phyloP scores from a whole-genome alignment of 345 rosid species.

The Leavenworthia alabamica region DNA sequence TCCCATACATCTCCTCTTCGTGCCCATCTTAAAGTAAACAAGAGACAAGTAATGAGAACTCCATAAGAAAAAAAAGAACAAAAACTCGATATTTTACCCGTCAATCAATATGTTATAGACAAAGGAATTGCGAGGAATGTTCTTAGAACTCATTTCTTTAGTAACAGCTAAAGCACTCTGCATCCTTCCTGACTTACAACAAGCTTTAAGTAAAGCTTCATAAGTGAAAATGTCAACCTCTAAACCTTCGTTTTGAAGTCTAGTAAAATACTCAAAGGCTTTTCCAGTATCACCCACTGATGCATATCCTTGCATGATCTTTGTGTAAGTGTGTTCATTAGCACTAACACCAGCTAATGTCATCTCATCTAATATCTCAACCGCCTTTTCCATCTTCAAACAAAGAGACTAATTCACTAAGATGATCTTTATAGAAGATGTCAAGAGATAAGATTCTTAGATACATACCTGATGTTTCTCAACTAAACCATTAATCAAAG shows the following conservation, averaged over 20 bases:
- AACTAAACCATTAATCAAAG: constrained; percentile 81
- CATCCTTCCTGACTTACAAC: constrained; percentile 98
- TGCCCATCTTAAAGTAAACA: constrained; percentile 70
- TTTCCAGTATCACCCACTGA: constrained; percentile 86
- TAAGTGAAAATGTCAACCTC: constrained; percentile 79
- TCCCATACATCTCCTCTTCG: constrained; percentile 98
- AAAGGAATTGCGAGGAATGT: constrained; percentile 70
- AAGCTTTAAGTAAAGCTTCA: constrained; percentile 90
- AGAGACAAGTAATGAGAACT: not conserved
- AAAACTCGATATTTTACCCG: constrained; percentile 42
- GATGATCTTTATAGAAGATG: not conserved
- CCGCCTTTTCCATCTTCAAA: constrained; percentile 82
- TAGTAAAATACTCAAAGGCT: constrained; percentile 81
- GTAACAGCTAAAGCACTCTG: constrained; percentile 97
- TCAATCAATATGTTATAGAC: constrained; percentile 87
- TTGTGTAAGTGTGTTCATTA: constrained; percentile 85
- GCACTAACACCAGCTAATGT: constrained; percentile 64
- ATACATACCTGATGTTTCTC: constrained; percentile 78
- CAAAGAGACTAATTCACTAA: not conserved
- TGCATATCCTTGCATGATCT: constrained; percentile 97
- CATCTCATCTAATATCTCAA: constrained; percentile 89
- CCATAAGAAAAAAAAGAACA: not conserved
- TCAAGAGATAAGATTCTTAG: not conserved
- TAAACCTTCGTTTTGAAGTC: constrained; percentile 72
- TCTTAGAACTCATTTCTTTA: constrained; percentile 76